Evolutionary conservation across 768 basidiomycete species (phyloP), one percentile per base, ranked within the genome.

Genomic region (Goffeauzyma gilvescens): DNA sequence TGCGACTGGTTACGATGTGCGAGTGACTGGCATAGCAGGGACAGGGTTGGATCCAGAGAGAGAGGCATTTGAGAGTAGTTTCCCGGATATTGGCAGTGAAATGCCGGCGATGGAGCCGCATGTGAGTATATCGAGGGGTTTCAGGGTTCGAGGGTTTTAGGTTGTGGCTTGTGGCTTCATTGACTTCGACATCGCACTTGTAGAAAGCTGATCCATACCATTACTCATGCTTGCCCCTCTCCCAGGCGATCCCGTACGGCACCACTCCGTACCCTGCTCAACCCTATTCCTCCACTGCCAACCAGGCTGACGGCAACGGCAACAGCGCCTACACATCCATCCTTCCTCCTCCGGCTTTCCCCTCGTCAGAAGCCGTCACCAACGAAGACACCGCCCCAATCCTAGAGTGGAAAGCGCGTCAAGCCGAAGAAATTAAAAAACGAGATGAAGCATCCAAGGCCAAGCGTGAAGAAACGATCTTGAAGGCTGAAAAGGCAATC

Each of bases 381-480:
- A 50, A 60, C 34, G 55, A 60, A 34, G 61, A 63, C 8, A 54
- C 59, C 13, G 55, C 55, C 33, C 58, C 61, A 6, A 57, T 63
- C 58, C 89, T 83, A 59, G 69, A 77, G 57, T 95, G 90, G 90
- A 75, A 82, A 34, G 80, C 77, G 59, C 76, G 74, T 55, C 89
- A 93, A 56, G 75, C 75, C 20, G 77, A 71, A 20, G 85, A 87
- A 57, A 87, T 95, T 48, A 73, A 69, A 50, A 70, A 70, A 30
- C 77, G 90, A 43, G 89, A 95, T 61, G 82, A 81, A 53, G 74
- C 70, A 21, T 78, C 83, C 25, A 75, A 76, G 59, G 69, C 68
- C 24, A 78, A 75, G 58, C 76, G 79, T 52, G 78, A 83, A 52
- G 84, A 86, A 51, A 82, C 77, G 24, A 76, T 87, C 52, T 69